Base-by-base conservation (phyloP, 2,329 filamentous ascomycete species). In the Ceratocystis papillata region DNA sequence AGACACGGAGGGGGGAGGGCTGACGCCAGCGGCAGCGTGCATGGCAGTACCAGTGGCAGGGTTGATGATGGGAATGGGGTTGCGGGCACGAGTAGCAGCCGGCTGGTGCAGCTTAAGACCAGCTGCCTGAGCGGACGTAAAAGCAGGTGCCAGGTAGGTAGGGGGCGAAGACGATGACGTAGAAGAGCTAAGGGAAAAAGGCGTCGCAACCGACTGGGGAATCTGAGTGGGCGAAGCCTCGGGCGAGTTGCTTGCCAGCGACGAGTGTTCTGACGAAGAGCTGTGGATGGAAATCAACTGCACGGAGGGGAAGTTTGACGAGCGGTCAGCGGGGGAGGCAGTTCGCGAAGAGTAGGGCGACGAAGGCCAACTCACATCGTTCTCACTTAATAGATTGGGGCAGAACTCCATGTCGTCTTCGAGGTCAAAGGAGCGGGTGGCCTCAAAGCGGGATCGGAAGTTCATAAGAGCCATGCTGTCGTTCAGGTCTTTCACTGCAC, bases 61-160 rank as follows among this genome's bases (percentile, higher is more conserved):
- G 81, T 99, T 96, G 77, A 97, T 90, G 75, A 99, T 99, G 68
- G 93, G 93, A 71, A 97, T 97, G 73, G 94, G 90, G 76, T 96
- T 97, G 77, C 91, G 90, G 67, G 88, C 85, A 71, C 94, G 89
- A 70, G 92, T 90, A 69, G 92, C 90, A 69, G 92, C 83, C 68
- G 92, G 90, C 80, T 96, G 93, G 77, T 96, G 90, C 69, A 95
- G 81, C 79, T 96, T 96, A 72, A 93, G 72, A 80, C 77, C 85
- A 69, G 78, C 77, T 68, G 81, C 84, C 72, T 85, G 87, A 75
- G 78, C 81, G 72, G 88, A 86, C 76, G 83, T 88, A 71, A 80
- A 77, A 44, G 86, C 81, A 64, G 87, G 83, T 65, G 85, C 79
- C 72, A 86, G 87, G 37, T 85, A 80, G 50, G 87, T 85, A 61